These are phyloP conservation scores for Pleomassaria siparia DNA, from an alignment of 2,329 filamentous ascomycete species.

Conservation along the genomic window DNA sequence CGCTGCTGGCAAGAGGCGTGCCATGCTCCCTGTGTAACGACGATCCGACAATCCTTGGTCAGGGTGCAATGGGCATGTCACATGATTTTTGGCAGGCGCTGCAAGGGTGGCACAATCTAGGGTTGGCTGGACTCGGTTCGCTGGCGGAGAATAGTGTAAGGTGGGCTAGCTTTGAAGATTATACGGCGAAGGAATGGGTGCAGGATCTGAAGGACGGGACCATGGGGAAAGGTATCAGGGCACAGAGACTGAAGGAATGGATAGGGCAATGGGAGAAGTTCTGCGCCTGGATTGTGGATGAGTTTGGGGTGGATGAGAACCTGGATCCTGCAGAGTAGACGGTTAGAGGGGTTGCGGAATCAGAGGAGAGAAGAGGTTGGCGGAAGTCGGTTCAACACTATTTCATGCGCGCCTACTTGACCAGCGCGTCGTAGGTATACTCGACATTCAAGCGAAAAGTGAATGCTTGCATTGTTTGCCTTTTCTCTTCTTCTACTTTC, in stretches of 20 bases:
- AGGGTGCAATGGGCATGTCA: conserved; percentile 78
- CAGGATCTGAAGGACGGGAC: conserved; percentile 73
- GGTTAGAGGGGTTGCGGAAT: neutral
- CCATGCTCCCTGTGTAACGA: conserved; percentile 85
- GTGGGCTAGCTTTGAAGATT: conserved; percentile 87
- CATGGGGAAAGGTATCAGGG: conserved; percentile 70
- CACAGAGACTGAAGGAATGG: conserved; percentile 75
- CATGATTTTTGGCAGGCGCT: conserved; percentile 94
- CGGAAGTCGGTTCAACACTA: conserved; percentile 1
- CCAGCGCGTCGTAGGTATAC: neutral
- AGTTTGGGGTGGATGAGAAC: conserved; percentile 62
- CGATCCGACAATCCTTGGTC: conserved; percentile 84
- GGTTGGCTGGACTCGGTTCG: conserved; percentile 79
- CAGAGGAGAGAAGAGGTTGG: neutral
- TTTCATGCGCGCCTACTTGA: neutral
- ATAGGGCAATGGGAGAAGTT: conserved; percentile 82
- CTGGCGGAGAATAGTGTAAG: conserved; percentile 90
- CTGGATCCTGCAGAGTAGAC: conserved; percentile 46
- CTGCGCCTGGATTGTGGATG: conserved; percentile 83
- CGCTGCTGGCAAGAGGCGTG: conserved; percentile 81
- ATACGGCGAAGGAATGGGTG: conserved; percentile 69
- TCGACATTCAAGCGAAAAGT: no score
- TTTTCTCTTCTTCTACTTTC: no score
- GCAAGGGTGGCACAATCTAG: conserved; percentile 89
- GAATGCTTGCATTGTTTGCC: no score